Percentiles rank a stretch among this genome's conserved stretches.
Conservation (phyloP, 2,329 filamentous ascomycete species). For the Albophoma yamanashiensis region DNA sequence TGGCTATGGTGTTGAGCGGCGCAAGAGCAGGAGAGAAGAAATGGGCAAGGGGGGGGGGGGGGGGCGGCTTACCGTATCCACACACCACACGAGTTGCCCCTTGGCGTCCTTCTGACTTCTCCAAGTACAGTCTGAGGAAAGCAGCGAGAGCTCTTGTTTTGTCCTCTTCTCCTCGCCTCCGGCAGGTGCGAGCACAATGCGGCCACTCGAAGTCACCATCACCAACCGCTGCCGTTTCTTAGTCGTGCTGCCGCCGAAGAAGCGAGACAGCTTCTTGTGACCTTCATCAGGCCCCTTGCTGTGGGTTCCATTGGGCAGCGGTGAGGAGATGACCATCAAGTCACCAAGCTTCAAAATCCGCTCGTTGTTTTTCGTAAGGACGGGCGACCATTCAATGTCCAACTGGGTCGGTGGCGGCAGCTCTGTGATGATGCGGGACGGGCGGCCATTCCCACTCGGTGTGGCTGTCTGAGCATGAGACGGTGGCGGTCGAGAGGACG, state of each 20-base stretch:
- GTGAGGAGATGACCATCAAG: conserved; percentile 69
- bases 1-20: conserved; percentile 28
- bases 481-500: conserved; percentile 15
- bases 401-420: conserved; percentile 92
- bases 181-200: conserved; percentile 80
- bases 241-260: conserved; percentile 82
- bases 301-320: conserved; percentile 63
- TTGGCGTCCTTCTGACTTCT: conserved; percentile 76
- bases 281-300: conserved; percentile 60
- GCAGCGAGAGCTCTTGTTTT: conserved; percentile 82
- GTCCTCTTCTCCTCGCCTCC: conserved; percentile 93
- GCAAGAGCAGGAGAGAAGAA: not conserved
- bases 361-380: conserved; percentile 83
- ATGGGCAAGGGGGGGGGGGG: too few species aligned
- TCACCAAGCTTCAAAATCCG: conserved; percentile 92
- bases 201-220: conserved; percentile 85
- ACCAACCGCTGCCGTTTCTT: conserved; percentile 92
- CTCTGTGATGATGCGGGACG: conserved; percentile 82
- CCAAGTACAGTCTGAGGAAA: conserved; percentile 67
- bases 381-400: conserved; percentile 97
- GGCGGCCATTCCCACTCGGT: conserved; percentile 42
- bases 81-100: conserved; percentile 76
- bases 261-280: conserved; percentile 84
- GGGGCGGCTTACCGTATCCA: conserved; percentile 73
- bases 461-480: conserved; percentile 24